Percentiles rank a stretch among this genome's conserved stretches.
phyloP scores from a whole-genome alignment of 75 land plant species.

The Cryptomeria japonica region DNA sequence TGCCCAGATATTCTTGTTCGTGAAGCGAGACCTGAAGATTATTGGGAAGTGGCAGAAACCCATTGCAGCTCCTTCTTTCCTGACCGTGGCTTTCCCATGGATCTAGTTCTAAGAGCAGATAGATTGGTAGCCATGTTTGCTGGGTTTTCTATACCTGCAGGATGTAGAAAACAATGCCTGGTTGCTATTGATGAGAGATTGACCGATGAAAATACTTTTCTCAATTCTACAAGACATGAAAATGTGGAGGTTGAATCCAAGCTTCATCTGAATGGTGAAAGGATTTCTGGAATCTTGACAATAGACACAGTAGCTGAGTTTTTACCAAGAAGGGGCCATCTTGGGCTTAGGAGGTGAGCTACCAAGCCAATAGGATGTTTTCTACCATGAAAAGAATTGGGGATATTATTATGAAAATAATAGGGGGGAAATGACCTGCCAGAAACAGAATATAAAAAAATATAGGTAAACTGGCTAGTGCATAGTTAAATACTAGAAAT shows the following conservation, averaged over 20 bases:
- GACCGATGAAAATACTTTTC: conserved; percentile 22
- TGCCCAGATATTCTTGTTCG: conserved; percentile 61
- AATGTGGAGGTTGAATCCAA: conserved; percentile 49
- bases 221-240: conserved; percentile 34
- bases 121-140: conserved; percentile 54
- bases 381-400: not conserved
- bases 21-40: conserved; percentile 66
- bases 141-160: conserved; percentile 48
- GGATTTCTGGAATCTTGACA: conserved; percentile 68
- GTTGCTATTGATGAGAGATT: conserved; percentile 50
- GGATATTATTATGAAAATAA: not conserved
- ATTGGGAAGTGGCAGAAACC: conserved; percentile 80
- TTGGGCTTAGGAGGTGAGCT: conserved; percentile 58
- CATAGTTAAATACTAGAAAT: not conserved
- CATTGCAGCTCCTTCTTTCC: conserved; percentile 80
- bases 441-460: not conserved
- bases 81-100: conserved; percentile 58
- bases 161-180: conserved; percentile 53
- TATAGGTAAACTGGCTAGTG: not conserved
- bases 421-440: not conserved
- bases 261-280: conserved; percentile 35
- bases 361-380: not conserved
- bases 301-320: conserved; percentile 75
- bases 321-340: conserved; percentile 73
- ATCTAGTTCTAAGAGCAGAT: conserved; percentile 51